These are phyloP conservation scores for Dillenia suffruticosa DNA, from an alignment of 164 flowering plant species.

Conservation along the genomic window DNA sequence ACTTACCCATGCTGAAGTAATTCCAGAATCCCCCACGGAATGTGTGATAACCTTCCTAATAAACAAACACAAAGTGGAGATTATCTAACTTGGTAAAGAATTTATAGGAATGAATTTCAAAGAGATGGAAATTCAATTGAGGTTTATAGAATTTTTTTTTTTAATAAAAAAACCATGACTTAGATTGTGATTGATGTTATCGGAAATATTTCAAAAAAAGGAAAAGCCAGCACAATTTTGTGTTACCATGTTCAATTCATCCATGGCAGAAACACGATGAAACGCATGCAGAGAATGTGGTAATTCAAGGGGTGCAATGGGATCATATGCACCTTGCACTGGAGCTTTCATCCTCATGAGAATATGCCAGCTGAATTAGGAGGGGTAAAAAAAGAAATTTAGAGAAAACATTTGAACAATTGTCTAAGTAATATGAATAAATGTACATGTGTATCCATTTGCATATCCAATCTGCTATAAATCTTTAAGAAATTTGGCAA, in stretches of 20 bases:
- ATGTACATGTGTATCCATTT: too few species aligned
- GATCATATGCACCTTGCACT: conserved; percentile 65
- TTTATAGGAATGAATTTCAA: too few species aligned
- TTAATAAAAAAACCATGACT: too few species aligned
- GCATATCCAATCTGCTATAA: too few species aligned
- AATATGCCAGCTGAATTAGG: conserved; percentile 70
- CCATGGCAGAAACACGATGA: conserved; percentile 64
- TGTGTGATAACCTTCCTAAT: conserved; percentile 78
- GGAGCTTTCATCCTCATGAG: conserved; percentile 79
- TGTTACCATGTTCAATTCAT: conserved; percentile 55
- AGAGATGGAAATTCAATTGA: too few species aligned
- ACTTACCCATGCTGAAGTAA: conserved; percentile 96
- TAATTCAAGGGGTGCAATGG: conserved; percentile 79
- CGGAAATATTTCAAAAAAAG: too few species aligned
- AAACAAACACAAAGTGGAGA: too few species aligned
- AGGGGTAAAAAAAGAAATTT: background rate
- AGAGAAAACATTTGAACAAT: background rate
- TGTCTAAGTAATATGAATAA: background rate
- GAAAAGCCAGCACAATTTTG: too few species aligned
- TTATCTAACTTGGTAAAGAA: too few species aligned
- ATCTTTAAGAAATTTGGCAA: too few species aligned
- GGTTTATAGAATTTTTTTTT: too few species aligned
- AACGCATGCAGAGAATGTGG: conserved; percentile 95
- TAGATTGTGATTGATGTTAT: too few species aligned
- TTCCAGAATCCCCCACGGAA: conserved; percentile 98